Conservation (phyloP, 2,329 filamentous ascomycete species). For the Paracoccidioides lutzii region DNA sequence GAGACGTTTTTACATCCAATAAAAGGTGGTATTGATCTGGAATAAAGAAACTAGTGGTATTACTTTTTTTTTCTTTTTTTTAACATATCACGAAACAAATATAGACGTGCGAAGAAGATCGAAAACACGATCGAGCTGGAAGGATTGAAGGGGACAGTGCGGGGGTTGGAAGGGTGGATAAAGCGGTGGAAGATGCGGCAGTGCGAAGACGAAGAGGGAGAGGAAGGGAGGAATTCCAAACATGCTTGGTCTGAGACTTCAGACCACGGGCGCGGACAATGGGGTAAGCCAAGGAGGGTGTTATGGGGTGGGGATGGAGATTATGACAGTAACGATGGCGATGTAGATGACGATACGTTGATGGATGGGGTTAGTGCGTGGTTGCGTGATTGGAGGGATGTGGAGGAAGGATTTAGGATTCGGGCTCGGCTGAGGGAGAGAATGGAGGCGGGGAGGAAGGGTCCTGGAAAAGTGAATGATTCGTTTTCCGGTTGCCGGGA, state of each 20-base stretch:
- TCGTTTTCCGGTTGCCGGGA: not conserved
- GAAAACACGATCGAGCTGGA: slow-evolving; percentile 25
- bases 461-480: not conserved
- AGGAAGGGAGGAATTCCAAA: not conserved
- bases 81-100: not conserved
- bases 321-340: not conserved
- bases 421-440: slow-evolving; percentile 46
- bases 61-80: not conserved
- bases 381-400: slow-evolving; percentile 32
- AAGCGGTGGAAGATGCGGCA: slow-evolving; percentile 17
- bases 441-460: not conserved
- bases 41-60: not conserved
- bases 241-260: not conserved
- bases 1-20: too few species aligned
- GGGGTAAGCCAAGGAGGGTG: not conserved
- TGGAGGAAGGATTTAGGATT: slow-evolving; percentile 26
- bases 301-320: not conserved
- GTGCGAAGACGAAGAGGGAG: not conserved
- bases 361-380: slow-evolving; percentile 30
- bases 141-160: slow-evolving; percentile 24
- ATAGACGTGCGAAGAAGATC: slow-evolving; percentile 14
- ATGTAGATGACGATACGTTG: slow-evolving; percentile 19
- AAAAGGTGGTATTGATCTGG: too few species aligned
- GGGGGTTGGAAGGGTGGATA: slow-evolving; percentile 24
- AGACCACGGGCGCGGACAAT: not conserved